These are phyloP conservation scores for Nicotiana tabacum DNA, from an alignment of 257 asterid genomes.

Conservation along the genomic window DNA sequence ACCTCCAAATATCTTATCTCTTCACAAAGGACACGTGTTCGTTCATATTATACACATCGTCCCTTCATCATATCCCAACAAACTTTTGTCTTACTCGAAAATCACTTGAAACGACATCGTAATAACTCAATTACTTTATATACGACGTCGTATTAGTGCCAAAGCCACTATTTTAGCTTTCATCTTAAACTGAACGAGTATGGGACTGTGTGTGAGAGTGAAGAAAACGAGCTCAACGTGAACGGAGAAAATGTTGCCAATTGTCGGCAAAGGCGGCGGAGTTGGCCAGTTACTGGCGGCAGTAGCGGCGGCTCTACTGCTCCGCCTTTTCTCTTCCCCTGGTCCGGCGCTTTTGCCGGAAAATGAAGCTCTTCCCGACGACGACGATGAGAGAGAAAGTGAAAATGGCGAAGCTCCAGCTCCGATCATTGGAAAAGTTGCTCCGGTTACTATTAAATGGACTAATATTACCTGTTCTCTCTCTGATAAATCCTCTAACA, in stretches of 20 bases:
- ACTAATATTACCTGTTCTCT: constrained; percentile 69
- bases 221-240: neutral
- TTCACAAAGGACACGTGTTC: constrained; percentile 17
- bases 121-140: neutral
- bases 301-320: constrained; percentile 73
- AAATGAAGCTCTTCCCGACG: constrained; percentile 28
- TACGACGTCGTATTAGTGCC: neutral
- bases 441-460: constrained; percentile 77
- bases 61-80: neutral
- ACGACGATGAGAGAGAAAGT: constrained; percentile 12
- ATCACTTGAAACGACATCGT: neutral
- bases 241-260: constrained; percentile 34
- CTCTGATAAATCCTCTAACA: constrained; percentile 59
- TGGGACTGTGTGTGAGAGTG: neutral
- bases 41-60: neutral
- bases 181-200: neutral
- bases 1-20: constrained; percentile 19
- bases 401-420: constrained; percentile 27
- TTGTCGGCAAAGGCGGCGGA: constrained; percentile 76
- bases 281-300: constrained; percentile 79
- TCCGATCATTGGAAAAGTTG: constrained; percentile 38
- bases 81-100: neutral
- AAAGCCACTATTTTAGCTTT: neutral
- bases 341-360: constrained; percentile 57
- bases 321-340: constrained; percentile 68